Conservation (phyloP, 164 flowering plant genomes). For the Liquidambar formosana region DNA sequence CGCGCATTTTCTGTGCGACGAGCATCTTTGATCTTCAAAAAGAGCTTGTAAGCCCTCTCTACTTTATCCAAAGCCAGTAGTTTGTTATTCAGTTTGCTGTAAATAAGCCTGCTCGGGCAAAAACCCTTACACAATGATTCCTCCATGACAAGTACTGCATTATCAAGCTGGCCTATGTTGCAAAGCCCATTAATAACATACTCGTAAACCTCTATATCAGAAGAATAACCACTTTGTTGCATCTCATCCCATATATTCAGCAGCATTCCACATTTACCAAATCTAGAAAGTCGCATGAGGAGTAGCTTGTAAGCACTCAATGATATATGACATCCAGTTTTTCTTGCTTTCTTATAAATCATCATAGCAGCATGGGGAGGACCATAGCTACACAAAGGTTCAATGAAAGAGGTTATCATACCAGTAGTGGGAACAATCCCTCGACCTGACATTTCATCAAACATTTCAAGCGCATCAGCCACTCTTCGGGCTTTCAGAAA, state of each 20-base stretch:
- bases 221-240: conserved; percentile 69
- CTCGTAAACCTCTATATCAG: conserved; percentile 79
- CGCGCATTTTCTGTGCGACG: conserved; percentile 66
- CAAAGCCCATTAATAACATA: conserved; percentile 73
- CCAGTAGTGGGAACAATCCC: conserved; percentile 72
- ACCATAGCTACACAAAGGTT: conserved; percentile 78
- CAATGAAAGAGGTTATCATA: conserved; percentile 57
- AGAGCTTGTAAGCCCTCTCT: conserved; percentile 74
- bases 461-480: conserved; percentile 87
- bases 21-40: conserved; percentile 64
- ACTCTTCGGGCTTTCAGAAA: conserved; percentile 66
- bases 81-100: conserved; percentile 73
- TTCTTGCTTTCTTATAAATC: conserved; percentile 73
- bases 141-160: conserved; percentile 79
- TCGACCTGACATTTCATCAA: conserved; percentile 70
- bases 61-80: conserved; percentile 58
- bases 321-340: conserved; percentile 66
- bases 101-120: conserved; percentile 70
- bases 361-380: conserved; percentile 92
- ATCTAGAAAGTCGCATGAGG: conserved; percentile 77
- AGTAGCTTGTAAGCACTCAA: conserved; percentile 69
- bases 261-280: conserved; percentile 92
- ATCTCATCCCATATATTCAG: conserved; percentile 75
- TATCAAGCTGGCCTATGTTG: conserved; percentile 85
- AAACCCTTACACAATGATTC: conserved; percentile 72